Percentiles rank a stretch among this genome's conserved stretches.
Evolutionary conservation across 2,329 filamentous ascomycete species (phyloP).

Genomic region (Atkinsonella hypoxylon): DNA sequence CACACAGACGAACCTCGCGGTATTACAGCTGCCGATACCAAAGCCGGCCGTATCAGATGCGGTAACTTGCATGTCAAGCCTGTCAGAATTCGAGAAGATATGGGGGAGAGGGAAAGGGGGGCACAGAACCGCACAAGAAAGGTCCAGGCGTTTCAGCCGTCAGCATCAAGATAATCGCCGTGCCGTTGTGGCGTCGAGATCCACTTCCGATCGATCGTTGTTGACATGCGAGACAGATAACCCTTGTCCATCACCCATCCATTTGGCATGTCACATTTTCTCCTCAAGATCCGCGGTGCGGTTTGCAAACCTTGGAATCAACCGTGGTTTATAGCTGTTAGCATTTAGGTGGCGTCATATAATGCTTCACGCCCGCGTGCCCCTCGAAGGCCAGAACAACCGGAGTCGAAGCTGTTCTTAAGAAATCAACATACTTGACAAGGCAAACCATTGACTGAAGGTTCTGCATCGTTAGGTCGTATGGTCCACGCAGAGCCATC

Average conservation of each 20-base stretch:
- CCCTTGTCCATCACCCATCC: background rate
- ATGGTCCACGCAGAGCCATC: too few species aligned
- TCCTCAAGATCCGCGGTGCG: background rate
- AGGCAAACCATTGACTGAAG: too few species aligned
- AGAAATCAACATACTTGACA: too few species aligned
- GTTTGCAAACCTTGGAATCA: background rate
- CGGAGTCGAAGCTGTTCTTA: too few species aligned
- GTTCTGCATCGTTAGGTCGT: too few species aligned
- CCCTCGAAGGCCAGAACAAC: background rate
- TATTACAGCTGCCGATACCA: too few species aligned
- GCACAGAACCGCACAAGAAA: background rate
- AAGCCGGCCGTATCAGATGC: background rate
- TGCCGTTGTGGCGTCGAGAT: background rate
- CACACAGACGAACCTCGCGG: too few species aligned
- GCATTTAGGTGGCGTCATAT: background rate
- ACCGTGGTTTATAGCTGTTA: background rate
- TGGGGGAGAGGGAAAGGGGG: background rate
- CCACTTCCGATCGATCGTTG: background rate
- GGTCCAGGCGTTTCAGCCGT: conserved; percentile 1
- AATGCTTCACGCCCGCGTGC: background rate
- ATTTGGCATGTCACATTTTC: background rate
- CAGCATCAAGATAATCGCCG: background rate
- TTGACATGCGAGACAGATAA: background rate
- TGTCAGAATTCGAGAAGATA: too few species aligned
- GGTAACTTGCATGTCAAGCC: background rate